Evolutionary conservation across 345 rosid genomes (phyloP), one percentile per base, ranked within the genome.

Genomic region (Dipteronia sinensis): DNA sequence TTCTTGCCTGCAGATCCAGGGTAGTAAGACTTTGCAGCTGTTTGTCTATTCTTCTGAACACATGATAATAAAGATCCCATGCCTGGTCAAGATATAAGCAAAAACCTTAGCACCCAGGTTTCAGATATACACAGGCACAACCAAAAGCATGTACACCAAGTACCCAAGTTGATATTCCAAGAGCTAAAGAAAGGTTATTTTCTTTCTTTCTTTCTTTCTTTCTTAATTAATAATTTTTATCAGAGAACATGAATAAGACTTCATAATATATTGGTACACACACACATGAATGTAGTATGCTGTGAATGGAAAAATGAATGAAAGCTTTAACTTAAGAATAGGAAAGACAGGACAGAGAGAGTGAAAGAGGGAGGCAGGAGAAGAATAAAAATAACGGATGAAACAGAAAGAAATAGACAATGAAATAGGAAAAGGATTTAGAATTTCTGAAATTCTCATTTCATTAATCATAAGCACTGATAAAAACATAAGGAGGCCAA

Each of bases 1-100:
- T 68, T 77, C 86, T 90, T 88, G 86, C 98, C 89, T 96, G 96
- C 78, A 96, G 88, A 78, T 96, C 99, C 84, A 96, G 83, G 70
- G 98, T 91, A 27, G 92, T 96, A 77, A 96, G 94, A 82, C 89
- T 86, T 83, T 91, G 94, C 74, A 96, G 94, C 83, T 96, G 99
- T 79, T 94, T 94, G 85, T 96, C 99, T 75, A 96, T 91, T 80
- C 98, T 88, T 85, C 91, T 89, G 88, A 96, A 96, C 76, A 96
- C 97, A 76, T 96, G 97, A 83, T 94, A 94, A 76, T 94, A 96
- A 71, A 96, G 92, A 88, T 96, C 98, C 98, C 99, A 96, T n/a
- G 99, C 99, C 99, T 96, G 83, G 68, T 56, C 79, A 84, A 81
- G 78, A 78, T 51, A 81, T 20, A 56, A 75, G 72, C 71, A 40